Conservation (phyloP, 306 rosid genomes). For the Corylus americana region DNA sequence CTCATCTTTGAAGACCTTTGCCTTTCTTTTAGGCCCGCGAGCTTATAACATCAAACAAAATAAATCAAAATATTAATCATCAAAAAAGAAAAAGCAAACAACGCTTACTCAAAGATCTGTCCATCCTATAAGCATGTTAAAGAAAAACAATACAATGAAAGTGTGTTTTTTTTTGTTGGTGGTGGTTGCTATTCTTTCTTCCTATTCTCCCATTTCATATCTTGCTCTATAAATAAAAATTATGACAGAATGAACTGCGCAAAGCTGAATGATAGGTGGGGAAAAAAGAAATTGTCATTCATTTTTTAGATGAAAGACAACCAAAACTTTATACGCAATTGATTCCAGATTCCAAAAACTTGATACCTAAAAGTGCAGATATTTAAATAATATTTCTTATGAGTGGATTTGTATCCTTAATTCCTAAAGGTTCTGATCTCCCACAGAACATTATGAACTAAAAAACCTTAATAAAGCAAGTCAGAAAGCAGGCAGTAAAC, state of each 20-base stretch:
- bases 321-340: too few relatives aligned
- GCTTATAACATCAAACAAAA: constrained; percentile 40
- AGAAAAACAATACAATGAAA: not conserved
- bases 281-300: too few relatives aligned
- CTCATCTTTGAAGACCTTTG: constrained; percentile 69
- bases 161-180: too few relatives aligned
- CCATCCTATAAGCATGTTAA: not conserved
- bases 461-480: not conserved
- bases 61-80: constrained; percentile 24
- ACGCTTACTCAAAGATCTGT: not conserved
- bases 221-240: not conserved
- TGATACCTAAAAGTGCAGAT: too few relatives aligned
- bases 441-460: not conserved
- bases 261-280: not conserved
- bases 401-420: not conserved
- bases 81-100: not conserved
- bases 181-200: not conserved
- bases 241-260: not conserved
- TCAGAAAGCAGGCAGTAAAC: not conserved
- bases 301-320: too few relatives aligned
- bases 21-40: constrained; percentile 71
- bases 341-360: too few relatives aligned
- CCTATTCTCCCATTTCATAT: not conserved
- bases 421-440: not conserved
- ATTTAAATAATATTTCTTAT: too few relatives aligned